phyloP scores from a whole-genome alignment of 805 yeast species.

The Metschnikowia amazonensis region DNA sequence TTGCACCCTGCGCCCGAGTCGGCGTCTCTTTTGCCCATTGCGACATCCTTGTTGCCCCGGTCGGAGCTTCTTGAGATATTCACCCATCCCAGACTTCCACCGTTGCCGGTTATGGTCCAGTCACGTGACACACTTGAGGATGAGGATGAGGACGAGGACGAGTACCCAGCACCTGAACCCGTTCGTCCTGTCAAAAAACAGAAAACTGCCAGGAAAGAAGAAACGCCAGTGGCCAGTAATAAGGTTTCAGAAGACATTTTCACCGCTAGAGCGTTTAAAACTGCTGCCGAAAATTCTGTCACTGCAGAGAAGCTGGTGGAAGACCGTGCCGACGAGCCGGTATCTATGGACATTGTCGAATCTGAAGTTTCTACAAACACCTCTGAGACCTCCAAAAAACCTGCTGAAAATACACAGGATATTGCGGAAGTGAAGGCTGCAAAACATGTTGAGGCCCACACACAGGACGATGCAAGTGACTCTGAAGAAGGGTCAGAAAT shows the following conservation, averaged over 20 bases:
- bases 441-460: neutral
- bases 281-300: neutral
- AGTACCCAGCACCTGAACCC: neutral
- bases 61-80: slow-evolving; percentile 56
- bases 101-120: slow-evolving; percentile 18
- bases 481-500: slow-evolving; percentile 41
- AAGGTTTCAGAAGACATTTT: slow-evolving; percentile 4
- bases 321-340: neutral
- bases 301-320: slow-evolving; percentile 7
- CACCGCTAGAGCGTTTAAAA: slow-evolving; percentile 5
- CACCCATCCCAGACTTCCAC: slow-evolving; percentile 75
- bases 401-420: slow-evolving; percentile 4
- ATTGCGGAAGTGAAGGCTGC: slow-evolving; percentile 5
- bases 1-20: slow-evolving; percentile 65
- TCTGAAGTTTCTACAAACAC: too few relatives aligned
- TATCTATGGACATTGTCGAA: neutral
- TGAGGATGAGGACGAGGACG: slow-evolving; percentile 11
- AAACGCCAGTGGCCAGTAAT: neutral
- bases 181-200: slow-evolving; percentile 1
- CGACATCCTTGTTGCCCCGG: slow-evolving; percentile 46
- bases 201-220: neutral
- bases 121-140: slow-evolving; percentile 4
- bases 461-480: slow-evolving; percentile 8
- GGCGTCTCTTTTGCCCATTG: slow-evolving; percentile 69
- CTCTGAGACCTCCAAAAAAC: slow-evolving; percentile 6